These are phyloP conservation scores for Colletotrichum sp. DNA, from an alignment of 2,329 filamentous ascomycete genomes.

Conservation along the genomic window DNA sequence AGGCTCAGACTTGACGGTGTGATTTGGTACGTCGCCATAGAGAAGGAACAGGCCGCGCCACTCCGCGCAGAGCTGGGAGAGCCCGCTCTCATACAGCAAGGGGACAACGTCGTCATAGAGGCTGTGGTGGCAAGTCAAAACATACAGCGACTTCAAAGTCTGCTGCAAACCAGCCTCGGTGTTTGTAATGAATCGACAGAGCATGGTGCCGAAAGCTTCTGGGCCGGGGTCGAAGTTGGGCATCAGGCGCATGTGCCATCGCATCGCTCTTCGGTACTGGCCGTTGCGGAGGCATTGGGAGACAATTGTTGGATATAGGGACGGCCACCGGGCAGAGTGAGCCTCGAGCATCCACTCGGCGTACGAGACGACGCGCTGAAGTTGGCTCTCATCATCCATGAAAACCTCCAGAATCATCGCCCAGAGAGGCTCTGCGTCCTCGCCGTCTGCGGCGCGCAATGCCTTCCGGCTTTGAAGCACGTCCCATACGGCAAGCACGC, in stretches of 20 bases:
- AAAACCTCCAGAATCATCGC: conserved; percentile 29
- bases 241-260: conserved; percentile 54
- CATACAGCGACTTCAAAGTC: conserved; percentile 50
- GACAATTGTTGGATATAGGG: conserved; percentile 53
- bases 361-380: conserved; percentile 41
- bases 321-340: conserved; percentile 50
- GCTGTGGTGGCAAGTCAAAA: conserved; percentile 42
- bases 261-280: conserved; percentile 41
- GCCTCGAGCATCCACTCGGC: conserved; percentile 46
- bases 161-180: conserved; percentile 39
- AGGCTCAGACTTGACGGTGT: conserved; percentile 41
- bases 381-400: conserved; percentile 25
- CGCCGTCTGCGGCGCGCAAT: conserved; percentile 26
- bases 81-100: conserved; percentile 51
- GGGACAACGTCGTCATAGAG: conserved; percentile 60
- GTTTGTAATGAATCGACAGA: conserved; percentile 48
- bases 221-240: conserved; percentile 46
- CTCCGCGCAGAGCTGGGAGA: conserved; percentile 44
- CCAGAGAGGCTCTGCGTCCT: conserved; percentile 32
- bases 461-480: conserved; percentile 25
- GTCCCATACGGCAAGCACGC: conserved; percentile 29
- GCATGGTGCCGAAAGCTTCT: conserved; percentile 44
- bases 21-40: conserved; percentile 45
- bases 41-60: conserved; percentile 52
- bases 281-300: conserved; percentile 44